Percentiles rank a stretch among this genome's conserved stretches.
Evolutionary conservation across 208 protist species (phyloP).

Genomic region (Trypanosoma platydactyli): DNA sequence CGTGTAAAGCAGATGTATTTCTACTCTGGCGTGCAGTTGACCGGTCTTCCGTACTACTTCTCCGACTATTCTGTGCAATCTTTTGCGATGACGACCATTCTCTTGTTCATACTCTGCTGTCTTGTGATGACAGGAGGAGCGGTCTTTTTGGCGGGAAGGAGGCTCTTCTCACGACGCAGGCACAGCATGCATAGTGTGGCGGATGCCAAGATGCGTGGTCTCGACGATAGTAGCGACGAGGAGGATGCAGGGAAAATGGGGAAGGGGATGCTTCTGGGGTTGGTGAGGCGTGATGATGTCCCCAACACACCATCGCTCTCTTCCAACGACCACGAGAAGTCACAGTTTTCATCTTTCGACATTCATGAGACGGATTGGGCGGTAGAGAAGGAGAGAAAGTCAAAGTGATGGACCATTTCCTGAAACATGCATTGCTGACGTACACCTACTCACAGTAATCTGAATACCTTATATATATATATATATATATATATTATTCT

Average conservation of each 20-base stretch:
- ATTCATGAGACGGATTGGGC: not conserved
- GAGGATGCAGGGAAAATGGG: not conserved
- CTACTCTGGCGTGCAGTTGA: constrained; percentile 54
- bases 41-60: constrained; percentile 52
- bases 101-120: constrained; percentile 6
- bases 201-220: not conserved
- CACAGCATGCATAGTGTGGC: not conserved
- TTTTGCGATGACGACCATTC: constrained; percentile 35
- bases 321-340: too few species aligned
- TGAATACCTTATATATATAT: not conserved
- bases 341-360: constrained; percentile 7
- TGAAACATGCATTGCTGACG: not conserved
- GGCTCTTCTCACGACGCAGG: not conserved
- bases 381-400: constrained; percentile 12
- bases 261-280: not conserved
- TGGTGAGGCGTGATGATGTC: too few species aligned
- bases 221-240: constrained; percentile 1
- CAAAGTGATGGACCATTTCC: not conserved
- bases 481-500: too few species aligned
- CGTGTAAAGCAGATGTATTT: constrained; percentile 56
- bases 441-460: too few species aligned
- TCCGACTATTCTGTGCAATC: constrained; percentile 45
- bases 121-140: not conserved
- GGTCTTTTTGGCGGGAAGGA: not conserved
- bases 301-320: too few species aligned